Conservation (phyloP, 2,329 filamentous ascomycete genomes). For the Alternaria conjuncta region DNA sequence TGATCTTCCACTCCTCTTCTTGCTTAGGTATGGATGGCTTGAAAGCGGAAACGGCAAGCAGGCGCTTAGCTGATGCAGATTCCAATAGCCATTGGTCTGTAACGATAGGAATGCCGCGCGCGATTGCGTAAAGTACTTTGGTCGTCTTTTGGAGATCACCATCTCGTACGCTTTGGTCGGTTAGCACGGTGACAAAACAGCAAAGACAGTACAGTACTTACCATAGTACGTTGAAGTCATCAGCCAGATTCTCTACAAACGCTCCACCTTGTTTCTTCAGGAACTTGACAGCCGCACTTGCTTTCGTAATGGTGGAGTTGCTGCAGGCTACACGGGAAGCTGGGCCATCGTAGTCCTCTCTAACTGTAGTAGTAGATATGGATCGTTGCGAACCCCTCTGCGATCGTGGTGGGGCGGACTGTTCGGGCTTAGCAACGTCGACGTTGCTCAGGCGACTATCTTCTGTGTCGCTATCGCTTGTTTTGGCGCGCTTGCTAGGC, state of each 20-base stretch:
- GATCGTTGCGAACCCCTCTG: slow-evolving; percentile 28
- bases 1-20: slow-evolving; percentile 51
- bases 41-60: slow-evolving; percentile 47
- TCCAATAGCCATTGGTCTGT: slow-evolving; percentile 56
- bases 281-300: slow-evolving; percentile 37
- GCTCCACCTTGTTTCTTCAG: slow-evolving; percentile 42
- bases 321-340: slow-evolving; percentile 43
- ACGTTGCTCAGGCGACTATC: slow-evolving; percentile 15
- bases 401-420: slow-evolving; percentile 22
- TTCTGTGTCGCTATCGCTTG: slow-evolving; percentile 7
- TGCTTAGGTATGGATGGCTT: slow-evolving; percentile 40
- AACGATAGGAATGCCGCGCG: slow-evolving; percentile 53
- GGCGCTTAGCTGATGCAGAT: slow-evolving; percentile 41
- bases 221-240: slow-evolving; percentile 43
- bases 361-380: slow-evolving; percentile 2
- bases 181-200: slow-evolving; percentile 18
- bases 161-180: slow-evolving; percentile 43
- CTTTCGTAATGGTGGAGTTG: slow-evolving; percentile 37
- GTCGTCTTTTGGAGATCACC: slow-evolving; percentile 51
- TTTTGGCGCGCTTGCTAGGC: slow-evolving; percentile 26
- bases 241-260: slow-evolving; percentile 40
- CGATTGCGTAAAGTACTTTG: slow-evolving; percentile 55
- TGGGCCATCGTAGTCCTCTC: slow-evolving; percentile 29
- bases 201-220: slow-evolving; percentile 21
- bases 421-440: slow-evolving; percentile 6